Evolutionary conservation across 2,329 filamentous ascomycete genomes (phyloP).

Genomic region (Trichocomaceae sp.): DNA sequence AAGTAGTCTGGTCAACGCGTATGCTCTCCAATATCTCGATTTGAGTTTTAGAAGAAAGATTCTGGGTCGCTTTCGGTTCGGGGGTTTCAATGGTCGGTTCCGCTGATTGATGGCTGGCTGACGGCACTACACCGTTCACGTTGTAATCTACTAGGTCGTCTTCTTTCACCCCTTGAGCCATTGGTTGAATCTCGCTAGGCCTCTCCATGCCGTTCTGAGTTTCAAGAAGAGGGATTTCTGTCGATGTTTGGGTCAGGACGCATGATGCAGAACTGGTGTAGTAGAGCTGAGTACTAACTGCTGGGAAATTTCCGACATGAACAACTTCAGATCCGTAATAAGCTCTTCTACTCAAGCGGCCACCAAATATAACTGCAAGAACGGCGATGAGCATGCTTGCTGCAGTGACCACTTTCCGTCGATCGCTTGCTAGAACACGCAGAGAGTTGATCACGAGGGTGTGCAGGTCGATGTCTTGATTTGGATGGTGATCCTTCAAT

Average conservation of each 20-base stretch:
- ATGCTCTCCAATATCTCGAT: not conserved
- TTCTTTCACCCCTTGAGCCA: constrained; percentile 10
- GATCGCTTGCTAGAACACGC: constrained; percentile 46
- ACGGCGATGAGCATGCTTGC: constrained; percentile 42
- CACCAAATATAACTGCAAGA: constrained; percentile 17
- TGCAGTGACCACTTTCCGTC: constrained; percentile 40
- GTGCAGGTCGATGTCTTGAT: constrained; percentile 44
- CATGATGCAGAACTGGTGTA: constrained; percentile 10
- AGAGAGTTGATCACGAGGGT: constrained; percentile 50
- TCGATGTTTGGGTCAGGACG: constrained; percentile 11
- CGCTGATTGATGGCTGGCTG: not conserved
- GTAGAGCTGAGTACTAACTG: constrained; percentile 15
- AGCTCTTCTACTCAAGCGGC: not conserved
- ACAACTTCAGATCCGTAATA: not conserved
- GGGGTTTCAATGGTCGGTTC: not conserved
- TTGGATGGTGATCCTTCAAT: not conserved
- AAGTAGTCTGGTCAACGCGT: not conserved
- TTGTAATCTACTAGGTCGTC: not conserved
- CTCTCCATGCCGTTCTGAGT: constrained; percentile 7
- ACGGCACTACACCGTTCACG: not conserved
- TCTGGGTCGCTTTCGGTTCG: not conserved
- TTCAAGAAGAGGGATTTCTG: constrained; percentile 12
- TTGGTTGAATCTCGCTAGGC: constrained; percentile 11
- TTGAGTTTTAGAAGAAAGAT: not conserved
- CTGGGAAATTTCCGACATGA: constrained; percentile 9